phyloP scores from a whole-genome alignment of 805 yeast genomes.

The Lipomyces starkeyi region DNA sequence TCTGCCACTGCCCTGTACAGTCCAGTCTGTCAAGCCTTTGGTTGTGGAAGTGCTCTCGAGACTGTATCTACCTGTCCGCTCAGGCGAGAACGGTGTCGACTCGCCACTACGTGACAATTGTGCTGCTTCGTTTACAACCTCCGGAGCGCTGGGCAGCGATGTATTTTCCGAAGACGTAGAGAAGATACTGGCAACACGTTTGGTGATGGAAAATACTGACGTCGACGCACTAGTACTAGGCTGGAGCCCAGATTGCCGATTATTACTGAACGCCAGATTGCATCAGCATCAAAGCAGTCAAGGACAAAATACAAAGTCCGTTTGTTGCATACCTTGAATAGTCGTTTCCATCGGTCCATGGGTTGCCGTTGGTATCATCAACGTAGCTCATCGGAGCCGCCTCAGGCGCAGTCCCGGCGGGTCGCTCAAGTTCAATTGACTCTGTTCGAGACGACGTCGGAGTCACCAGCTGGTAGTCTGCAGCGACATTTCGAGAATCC shows the following conservation, averaged over 20 bases:
- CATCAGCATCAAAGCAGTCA: background rate
- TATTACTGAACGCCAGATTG: background rate
- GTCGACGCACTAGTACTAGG: background rate
- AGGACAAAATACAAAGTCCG: background rate
- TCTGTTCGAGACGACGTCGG: constrained; percentile 23
- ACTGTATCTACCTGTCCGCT: constrained; percentile 14
- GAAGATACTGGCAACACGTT: background rate
- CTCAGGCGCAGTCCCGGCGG: background rate
- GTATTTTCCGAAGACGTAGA: background rate
- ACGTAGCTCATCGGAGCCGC: background rate
- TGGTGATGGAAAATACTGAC: background rate
- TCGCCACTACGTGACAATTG: background rate
- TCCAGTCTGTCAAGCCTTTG: constrained; percentile 22
- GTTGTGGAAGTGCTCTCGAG: constrained; percentile 27
- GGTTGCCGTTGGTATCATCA: background rate
- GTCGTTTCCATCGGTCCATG: background rate
- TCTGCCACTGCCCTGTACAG: constrained; percentile 17
- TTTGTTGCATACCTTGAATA: background rate
- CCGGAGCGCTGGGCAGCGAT: constrained; percentile 1
- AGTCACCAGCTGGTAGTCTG: constrained; percentile 20
- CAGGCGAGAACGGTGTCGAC: constrained; percentile 16
- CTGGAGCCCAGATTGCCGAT: background rate
- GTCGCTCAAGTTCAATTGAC: background rate
- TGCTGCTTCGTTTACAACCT: background rate
- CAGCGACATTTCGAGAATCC: background rate